Percentiles rank a stretch among this genome's conserved stretches.
Conservation (phyloP, 768 basidiomycete genomes). For the Nidularia sp. region DNA sequence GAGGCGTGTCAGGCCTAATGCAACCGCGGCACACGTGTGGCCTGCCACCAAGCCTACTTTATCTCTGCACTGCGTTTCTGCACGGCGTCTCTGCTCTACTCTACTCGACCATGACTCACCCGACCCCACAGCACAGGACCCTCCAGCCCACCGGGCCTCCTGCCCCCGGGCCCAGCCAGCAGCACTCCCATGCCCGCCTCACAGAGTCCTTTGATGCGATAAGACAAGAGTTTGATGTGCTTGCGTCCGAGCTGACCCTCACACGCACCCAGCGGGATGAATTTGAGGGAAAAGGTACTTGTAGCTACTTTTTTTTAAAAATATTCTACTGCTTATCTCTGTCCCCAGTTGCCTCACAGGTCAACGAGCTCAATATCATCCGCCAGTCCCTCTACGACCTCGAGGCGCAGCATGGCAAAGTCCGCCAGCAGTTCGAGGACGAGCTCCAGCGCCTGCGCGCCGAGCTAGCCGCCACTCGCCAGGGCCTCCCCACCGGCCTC, state of each 20-base stretch:
- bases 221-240: constrained; percentile 77
- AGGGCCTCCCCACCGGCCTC: constrained; percentile 11
- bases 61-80: no score
- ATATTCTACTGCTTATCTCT: not conserved
- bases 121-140: constrained; percentile 42
- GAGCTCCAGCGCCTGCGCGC: constrained; percentile 71
- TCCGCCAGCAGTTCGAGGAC: constrained; percentile 83
- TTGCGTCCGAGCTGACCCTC: constrained; percentile 62
- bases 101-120: constrained; percentile 10
- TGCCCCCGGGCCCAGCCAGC: constrained; percentile 34
- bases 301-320: constrained; percentile 17
- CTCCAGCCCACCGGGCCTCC: constrained; percentile 51
- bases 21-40: constrained; percentile 1
- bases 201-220: constrained; percentile 80
- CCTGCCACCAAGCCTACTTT: not conserved
- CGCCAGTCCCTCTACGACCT: constrained; percentile 89
- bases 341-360: constrained; percentile 66
- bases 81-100: constrained; percentile 13
- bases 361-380: constrained; percentile 88
- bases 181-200: constrained; percentile 41
- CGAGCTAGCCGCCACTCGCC: constrained; percentile 28
- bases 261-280: constrained; percentile 83
- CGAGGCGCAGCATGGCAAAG: constrained; percentile 82
- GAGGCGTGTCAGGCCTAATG: no score
- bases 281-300: constrained; percentile 78